A percentile compares a stretch with the other conserved stretches of the same genome.
phyloP scores from a whole-genome alignment of 1,284 basidiomycete genomes.

The Malassezia brasiliensis region DNA sequence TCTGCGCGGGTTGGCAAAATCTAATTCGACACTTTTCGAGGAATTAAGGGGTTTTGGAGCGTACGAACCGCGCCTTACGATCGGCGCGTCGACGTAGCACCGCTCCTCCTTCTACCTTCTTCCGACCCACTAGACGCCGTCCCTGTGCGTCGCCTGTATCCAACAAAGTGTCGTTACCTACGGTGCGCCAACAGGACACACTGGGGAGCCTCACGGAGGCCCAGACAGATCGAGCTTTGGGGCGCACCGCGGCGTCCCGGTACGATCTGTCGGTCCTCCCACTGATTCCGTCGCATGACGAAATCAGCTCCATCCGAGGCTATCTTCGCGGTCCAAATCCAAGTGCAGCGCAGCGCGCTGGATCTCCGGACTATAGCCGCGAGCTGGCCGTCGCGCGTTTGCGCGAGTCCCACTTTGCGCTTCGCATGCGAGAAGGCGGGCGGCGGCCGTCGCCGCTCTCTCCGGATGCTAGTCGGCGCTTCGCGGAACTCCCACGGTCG shows the following conservation, averaged over 20 bases:
- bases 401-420: conserved; percentile 3
- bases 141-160: too few relatives aligned
- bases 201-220: background rate
- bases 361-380: background rate
- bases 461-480: background rate
- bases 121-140: too few relatives aligned
- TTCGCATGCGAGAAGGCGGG: background rate
- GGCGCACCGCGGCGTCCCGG: background rate
- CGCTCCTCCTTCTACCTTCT: too few relatives aligned
- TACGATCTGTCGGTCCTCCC: conserved; percentile 11
- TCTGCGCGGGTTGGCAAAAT: too few relatives aligned
- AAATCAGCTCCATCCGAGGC: conserved; percentile 3
- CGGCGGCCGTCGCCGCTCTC: background rate
- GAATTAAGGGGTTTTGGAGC: too few relatives aligned
- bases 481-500: background rate
- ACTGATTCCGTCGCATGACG: conserved; percentile 7
- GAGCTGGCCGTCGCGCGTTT: background rate
- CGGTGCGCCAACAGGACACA: background rate
- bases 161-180: conserved; percentile 13
- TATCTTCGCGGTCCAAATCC: conserved; percentile 7
- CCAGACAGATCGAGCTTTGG: background rate
- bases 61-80: too few relatives aligned
- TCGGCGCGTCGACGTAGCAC: too few relatives aligned
- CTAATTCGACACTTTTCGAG: too few relatives aligned
- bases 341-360: background rate